Evolutionary conservation across 495 filamentous ascomycete species (phyloP).

Genomic region (Astrothelium macrocarpum): DNA sequence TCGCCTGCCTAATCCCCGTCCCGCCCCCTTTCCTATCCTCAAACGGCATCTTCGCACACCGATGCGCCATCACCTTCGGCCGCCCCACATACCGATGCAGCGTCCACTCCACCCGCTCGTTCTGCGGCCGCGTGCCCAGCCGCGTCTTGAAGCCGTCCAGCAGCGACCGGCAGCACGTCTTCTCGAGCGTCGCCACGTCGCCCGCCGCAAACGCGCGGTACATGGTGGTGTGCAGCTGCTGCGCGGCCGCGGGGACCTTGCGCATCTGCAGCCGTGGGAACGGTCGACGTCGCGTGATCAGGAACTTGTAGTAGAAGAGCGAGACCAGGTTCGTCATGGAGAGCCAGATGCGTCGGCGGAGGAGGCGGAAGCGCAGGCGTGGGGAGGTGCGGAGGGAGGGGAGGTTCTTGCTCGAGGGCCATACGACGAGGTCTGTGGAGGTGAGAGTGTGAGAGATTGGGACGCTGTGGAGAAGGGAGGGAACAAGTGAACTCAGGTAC

Average conservation of each 20-base stretch:
- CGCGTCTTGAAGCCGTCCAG: slow-evolving; percentile 42
- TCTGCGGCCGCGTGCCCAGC: slow-evolving; percentile 45
- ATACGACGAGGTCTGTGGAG: background rate
- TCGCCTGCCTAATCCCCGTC: slow-evolving; percentile 54
- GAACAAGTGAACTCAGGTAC: too few species aligned
- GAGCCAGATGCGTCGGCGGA: background rate
- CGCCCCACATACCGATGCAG: slow-evolving; percentile 51
- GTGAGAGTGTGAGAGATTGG: background rate
- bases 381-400: background rate
- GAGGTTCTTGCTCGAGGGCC: background rate
- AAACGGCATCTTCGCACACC: slow-evolving; percentile 41
- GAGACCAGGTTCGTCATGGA: background rate
- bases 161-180: slow-evolving; percentile 53
- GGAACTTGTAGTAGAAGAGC: slow-evolving; percentile 32
- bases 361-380: background rate
- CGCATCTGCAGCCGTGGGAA: slow-evolving; percentile 36
- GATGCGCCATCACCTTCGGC: slow-evolving; percentile 53
- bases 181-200: slow-evolving; percentile 46
- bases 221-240: slow-evolving; percentile 56
- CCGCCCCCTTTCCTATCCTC: slow-evolving; percentile 37
- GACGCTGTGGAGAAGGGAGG: background rate
- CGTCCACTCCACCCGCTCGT: slow-evolving; percentile 51
- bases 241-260: slow-evolving; percentile 41
- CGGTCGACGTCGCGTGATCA: slow-evolving; percentile 36
- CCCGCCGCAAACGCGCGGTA: slow-evolving; percentile 64